Evolutionary conservation across 1,284 basidiomycete species (phyloP).

Genomic region (Flammula alnicola): DNA sequence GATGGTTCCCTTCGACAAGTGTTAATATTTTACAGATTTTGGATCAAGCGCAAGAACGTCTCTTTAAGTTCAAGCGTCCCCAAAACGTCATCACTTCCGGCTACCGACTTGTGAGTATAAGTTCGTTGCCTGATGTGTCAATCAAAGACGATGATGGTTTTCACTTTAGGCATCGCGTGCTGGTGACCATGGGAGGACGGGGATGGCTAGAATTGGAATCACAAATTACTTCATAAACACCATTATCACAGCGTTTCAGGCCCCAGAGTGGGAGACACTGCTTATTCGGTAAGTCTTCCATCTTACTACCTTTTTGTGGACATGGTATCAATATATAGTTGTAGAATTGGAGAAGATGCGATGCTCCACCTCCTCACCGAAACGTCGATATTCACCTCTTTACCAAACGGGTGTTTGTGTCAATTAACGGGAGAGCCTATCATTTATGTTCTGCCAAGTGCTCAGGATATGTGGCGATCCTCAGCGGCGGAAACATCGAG

Average conservation of each 20-base stretch:
- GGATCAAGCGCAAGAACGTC: conserved; percentile 57
- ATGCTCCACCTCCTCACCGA: conserved; percentile 77
- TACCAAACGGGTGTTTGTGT: conserved; percentile 82
- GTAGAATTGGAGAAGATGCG: conserved; percentile 70
- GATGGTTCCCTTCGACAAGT: neutral
- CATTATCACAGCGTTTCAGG: conserved; percentile 66
- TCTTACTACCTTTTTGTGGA: neutral
- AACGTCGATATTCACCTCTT: conserved; percentile 71
- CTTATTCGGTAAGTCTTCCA: conserved; percentile 54
- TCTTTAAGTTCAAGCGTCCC: conserved; percentile 50
- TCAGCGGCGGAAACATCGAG: too few species aligned
- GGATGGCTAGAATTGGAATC: conserved; percentile 39
- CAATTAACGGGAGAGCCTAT: conserved; percentile 79
- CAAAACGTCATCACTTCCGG: conserved; percentile 69
- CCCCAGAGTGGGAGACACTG: conserved; percentile 69
- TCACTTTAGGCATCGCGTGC: conserved; percentile 27
- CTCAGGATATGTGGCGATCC: too few species aligned
- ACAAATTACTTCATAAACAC: conserved; percentile 77
- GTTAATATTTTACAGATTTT: conserved; percentile 48
- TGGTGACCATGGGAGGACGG: conserved; percentile 30
- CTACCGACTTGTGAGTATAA: conserved; percentile 56
- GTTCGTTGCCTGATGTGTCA: neutral
- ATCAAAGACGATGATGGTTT: conserved; percentile 2
- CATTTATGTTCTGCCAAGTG: conserved; percentile 46
- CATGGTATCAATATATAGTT: neutral